These are phyloP conservation scores for Rhododendron kiyosumense DNA, from an alignment of 148 eudicot species.

Conservation along the genomic window DNA sequence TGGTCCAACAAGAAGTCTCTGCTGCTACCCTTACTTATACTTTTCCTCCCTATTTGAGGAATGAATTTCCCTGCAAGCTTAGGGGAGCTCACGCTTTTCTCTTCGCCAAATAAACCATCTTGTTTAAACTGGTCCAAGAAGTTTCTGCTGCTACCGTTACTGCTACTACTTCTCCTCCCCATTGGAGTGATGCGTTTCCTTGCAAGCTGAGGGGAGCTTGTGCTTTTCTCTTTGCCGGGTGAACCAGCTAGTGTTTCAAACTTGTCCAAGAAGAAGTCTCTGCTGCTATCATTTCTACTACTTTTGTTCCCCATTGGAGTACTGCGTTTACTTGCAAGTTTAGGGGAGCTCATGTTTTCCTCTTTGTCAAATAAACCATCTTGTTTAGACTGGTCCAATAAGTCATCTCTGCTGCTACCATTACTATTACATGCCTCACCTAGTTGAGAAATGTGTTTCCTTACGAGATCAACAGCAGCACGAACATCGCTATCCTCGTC, in stretches of 20 bases:
- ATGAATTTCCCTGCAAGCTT: neutral
- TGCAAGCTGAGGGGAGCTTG: neutral
- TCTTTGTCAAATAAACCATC: neutral
- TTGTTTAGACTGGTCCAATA: neutral
- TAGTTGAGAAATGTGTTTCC: neutral
- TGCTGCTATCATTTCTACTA: neutral
- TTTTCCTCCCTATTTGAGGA: neutral
- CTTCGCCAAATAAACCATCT: neutral
- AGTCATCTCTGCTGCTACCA: neutral
- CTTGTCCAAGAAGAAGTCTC: neutral
- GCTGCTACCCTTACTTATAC: neutral
- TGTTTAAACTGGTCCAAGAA: neutral
- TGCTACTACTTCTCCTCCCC: neutral
- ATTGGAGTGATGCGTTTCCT: neutral
- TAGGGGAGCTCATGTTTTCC: neutral
- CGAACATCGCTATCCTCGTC: neutral
- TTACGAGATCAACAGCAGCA: neutral
- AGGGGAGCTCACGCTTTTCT: neutral
- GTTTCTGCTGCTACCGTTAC: neutral
- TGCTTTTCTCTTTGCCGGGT: neutral
- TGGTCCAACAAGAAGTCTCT: neutral
- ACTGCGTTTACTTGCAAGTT: neutral
- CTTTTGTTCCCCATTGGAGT: neutral
- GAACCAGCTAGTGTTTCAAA: neutral
- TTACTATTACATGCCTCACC: neutral